Base-by-base conservation (phyloP, 208 protist species). In the Acanthamoeba divionensis region DNA sequence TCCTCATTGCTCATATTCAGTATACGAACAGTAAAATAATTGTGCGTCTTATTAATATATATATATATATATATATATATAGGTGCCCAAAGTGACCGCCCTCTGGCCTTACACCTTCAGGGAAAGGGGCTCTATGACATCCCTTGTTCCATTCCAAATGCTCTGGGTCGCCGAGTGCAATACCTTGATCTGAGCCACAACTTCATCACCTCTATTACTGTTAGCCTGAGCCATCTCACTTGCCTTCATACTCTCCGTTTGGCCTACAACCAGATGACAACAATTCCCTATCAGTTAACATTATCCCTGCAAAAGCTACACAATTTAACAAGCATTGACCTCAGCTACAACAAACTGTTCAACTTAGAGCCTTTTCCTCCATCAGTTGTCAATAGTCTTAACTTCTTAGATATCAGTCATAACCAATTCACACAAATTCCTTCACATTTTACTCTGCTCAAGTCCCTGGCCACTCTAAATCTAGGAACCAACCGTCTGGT, bases 101-200 rank as follows among this genome's bases (percentile, higher is more conserved):
- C 45, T 26, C 45, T 79, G 1, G 36, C 41, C 26, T 47, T 79
- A 47, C 45, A 79, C 67, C 55, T 79, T 79, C 21, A 26, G 12
- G 55, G 67, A 21, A 38, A 47, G 15, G 67, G 45, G 12, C 67
- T 79, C 10, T 47, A 79, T 26, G 67, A 38, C 18, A 79, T 79
- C 36, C 67, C 67, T 26, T 57, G 36, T 24, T 47, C 48, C 45
- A 79, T 79, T 47, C 67, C 55, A 3, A 18, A 15, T 24, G 26
- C 55, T 8, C 67, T 47, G n/a, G 48, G 55, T 31, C 67, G n/a
- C n/a, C n/a, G n/a, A n/a, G n/a, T 79, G 10, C 67, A 79, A 24
- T 79, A 38, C n/a, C 67, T 79, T 47, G 67, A 79, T 47, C 67
- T 79, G n/a, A 57, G 45, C 33, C 67, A 79, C 41, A 79, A 79